A percentile compares a stretch with the other conserved stretches of the same genome.
Evolutionary conservation across 2,329 filamentous ascomycete genomes (phyloP).

Genomic region (Dactylonectria macrodidyma): DNA sequence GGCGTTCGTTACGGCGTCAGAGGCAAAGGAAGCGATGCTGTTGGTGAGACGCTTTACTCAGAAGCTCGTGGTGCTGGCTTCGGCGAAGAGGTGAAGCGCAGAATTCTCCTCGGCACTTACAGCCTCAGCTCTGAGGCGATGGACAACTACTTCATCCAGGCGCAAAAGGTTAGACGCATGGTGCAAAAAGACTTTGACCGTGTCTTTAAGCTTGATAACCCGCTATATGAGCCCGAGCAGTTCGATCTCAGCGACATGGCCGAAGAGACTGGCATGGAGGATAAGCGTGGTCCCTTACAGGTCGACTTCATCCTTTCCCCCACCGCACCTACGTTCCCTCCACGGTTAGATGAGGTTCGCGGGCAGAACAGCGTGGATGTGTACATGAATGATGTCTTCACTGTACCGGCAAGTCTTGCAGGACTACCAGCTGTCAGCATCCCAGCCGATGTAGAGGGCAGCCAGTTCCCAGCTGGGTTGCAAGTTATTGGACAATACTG

Average conservation of each 20-base stretch:
- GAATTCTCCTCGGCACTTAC: constrained; percentile 92
- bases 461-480: constrained; percentile 66
- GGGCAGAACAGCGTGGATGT: constrained; percentile 74
- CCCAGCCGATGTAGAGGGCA: constrained; percentile 64
- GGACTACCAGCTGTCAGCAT: constrained; percentile 91
- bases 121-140: constrained; percentile 91
- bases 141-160: constrained; percentile 97
- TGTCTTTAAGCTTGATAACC: constrained; percentile 80
- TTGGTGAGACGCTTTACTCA: constrained; percentile 80
- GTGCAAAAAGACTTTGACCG: constrained; percentile 90
- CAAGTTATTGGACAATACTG: constrained; percentile 88
- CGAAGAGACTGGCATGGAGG: constrained; percentile 64
- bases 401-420: constrained; percentile 93
- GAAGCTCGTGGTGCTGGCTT: constrained; percentile 81
- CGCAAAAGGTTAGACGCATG: constrained; percentile 87
- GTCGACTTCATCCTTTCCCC: constrained; percentile 92
- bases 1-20: constrained; percentile 90
- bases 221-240: constrained; percentile 69
- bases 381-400: constrained; percentile 96
- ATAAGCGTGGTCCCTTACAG: constrained; percentile 71
- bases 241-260: constrained; percentile 75
- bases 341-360: constrained; percentile 72
- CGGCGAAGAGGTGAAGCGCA: constrained; percentile 86
- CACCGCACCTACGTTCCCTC: constrained; percentile 85
- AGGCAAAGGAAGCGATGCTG: constrained; percentile 65